A percentile compares a stretch with the other conserved stretches of the same genome.
These are phyloP conservation scores for Pichia cactophila DNA, from an alignment of 1,139 yeast species.

Conservation along the genomic window DNA sequence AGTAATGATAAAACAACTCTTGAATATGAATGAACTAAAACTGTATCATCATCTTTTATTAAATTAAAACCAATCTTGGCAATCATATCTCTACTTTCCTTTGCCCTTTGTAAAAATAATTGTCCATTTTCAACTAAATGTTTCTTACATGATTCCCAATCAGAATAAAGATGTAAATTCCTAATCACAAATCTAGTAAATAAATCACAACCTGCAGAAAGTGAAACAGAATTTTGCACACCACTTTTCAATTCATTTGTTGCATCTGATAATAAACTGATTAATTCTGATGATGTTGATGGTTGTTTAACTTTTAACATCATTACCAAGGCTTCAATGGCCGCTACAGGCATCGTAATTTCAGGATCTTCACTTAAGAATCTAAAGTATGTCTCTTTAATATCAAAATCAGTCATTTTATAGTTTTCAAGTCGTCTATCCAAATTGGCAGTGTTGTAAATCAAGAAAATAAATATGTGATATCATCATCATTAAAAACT, in stretches of 20 bases:
- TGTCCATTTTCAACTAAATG: conserved; percentile 92
- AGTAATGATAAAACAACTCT: conserved; percentile 81
- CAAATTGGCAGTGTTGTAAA: too few species aligned
- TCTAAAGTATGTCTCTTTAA: conserved; percentile 68
- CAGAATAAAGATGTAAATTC: conserved; percentile 81
- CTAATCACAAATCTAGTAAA: conserved; percentile 89
- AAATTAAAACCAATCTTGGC: conserved; percentile 86
- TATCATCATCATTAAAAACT: too few species aligned
- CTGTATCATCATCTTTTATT: conserved; percentile 85
- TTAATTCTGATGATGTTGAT: conserved; percentile 86
- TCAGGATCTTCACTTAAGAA: conserved; percentile 83
- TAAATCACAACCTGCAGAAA: conserved; percentile 96
- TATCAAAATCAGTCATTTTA: conserved; percentile 48
- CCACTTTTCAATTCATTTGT: conserved; percentile 65
- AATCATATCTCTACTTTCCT: conserved; percentile 77
- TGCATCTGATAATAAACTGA: conserved; percentile 70
- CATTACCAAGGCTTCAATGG: conserved; percentile 88
- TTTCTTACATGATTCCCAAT: conserved; percentile 91
- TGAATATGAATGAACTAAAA: conserved; percentile 86
- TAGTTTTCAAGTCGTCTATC: conserved; percentile 6
- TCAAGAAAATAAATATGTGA: too few species aligned
- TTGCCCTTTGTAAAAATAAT: conserved; percentile 84
- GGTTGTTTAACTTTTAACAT: conserved; percentile 78
- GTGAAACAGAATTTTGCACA: conserved; percentile 83
- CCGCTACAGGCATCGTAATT: conserved; percentile 99